Base-by-base conservation (phyloP, 2,329 filamentous ascomycete genomes). In the Didymella lethalis region DNA sequence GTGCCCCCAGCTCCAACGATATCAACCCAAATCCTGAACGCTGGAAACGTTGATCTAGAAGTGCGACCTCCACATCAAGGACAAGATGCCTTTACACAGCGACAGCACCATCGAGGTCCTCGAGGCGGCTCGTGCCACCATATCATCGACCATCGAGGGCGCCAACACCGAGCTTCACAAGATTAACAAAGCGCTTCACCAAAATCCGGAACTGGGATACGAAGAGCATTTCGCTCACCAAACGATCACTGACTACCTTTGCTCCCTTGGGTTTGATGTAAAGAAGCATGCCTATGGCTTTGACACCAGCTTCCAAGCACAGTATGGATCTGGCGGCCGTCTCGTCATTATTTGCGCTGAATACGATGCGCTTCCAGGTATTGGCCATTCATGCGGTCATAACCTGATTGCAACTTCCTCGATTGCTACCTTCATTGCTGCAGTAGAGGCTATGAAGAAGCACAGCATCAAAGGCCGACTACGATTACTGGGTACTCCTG, bases 301-400 rank as follows among this genome's bases (percentile, higher is more conserved):
- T 11, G 62, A 71, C 0, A 78, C 76, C 12, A 65, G 74, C 23
- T 78, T 79, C 45, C 68, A 71, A 32, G 71, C 69, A 25, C 63
- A 66, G 7, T 53, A 56, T 41, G 74, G 73, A 26, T 62, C 64
- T 8, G 74, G 69, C 23, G 74, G 72, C 28, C 62, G 57, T 61
- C 59, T 79, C 1, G 73, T 82, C 20, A 80, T 80, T 0, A 81
- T 81, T 66, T 83, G 82, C 48, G 80, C 76, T 31, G 81, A 83
- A 59, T 75, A 83, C 79, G 81, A 85, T 64, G 82, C 82, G 3
- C 75, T 85, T 3, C 80, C 82, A 1, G 79, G 77, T 1, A 77
- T 85, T 7, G 83, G 83, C 34, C 83, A 85, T 63, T 82, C 82
- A 7, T 86, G 84, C 54, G 84, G 84, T 4, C 84, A 85, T 71